Evolutionary conservation across 2,329 filamentous ascomycete species (phyloP), one percentile per base, ranked within the genome.

Genomic region (Coniochaeta sp.): DNA sequence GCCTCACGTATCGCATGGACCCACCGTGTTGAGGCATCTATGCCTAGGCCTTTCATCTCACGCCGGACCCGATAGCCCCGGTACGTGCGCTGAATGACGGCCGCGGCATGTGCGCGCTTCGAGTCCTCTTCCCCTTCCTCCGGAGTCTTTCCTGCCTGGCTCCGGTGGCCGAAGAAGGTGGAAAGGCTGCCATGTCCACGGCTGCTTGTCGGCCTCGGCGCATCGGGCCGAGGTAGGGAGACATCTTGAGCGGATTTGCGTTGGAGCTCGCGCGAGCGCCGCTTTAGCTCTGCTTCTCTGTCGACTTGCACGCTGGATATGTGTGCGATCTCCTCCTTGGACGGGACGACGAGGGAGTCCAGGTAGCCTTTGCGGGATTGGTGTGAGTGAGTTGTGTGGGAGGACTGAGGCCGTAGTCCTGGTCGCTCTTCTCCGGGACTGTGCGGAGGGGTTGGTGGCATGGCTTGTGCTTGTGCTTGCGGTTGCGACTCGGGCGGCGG

Each of bases 21-120:
- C 89, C 89, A 93, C 67, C 89, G 78, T 33, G 86, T 86, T 33
- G 80, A 83, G n/a, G 89, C 82, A 71, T 89, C 83, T 36, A 96
- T 71, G 1, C 83, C 82, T 64, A 88, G 78, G 0, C 91, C 91
- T 44, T 83, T 73, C 66, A 95, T 78, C 71, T 91, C 87, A 56
- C 91, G 78, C 50, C 91, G 82, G 57, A 84, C 81, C 59, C 89
- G 82, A 72, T 96, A 90, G 6, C 91, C 90, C 36, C 91, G 82
- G 70, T 92, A 96, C 28, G 87, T 89, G 65, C 87, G 85, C 76
- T 91, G 85, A 55, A 88, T 87, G 28, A 84, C 67, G 24, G 75
- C 76, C 3, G 84, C 84, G 2, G 85, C 85, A 57, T 77, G 74
- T 28, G 73, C 69, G 31, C 64, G 67, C 31, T 38, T 57, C 7